A percentile compares a stretch with the other conserved stretches of the same genome.
Conservation (phyloP, 257 asterid species). For the Plantago major region DNA sequence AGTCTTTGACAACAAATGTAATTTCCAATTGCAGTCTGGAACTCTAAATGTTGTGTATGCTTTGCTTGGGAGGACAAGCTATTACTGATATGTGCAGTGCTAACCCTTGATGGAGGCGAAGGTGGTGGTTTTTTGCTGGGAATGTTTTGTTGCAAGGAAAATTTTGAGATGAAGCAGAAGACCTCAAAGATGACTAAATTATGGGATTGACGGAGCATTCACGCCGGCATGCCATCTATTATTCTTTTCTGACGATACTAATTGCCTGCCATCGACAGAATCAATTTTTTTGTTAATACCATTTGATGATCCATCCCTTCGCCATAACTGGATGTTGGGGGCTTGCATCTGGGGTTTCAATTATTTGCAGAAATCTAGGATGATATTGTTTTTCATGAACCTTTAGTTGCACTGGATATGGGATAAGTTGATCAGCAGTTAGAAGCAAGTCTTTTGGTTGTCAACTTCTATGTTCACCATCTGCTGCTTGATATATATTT, state of each 20-base stretch:
- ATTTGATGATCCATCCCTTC: constrained; percentile 35
- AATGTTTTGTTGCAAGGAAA: neutral
- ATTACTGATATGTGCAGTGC: constrained; percentile 7
- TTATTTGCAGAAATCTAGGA: constrained; percentile 53
- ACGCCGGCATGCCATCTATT: neutral
- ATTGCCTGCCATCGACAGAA: constrained; percentile 11
- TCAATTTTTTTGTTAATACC: constrained; percentile 25
- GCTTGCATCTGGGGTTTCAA: constrained; percentile 42
- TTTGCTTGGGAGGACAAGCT: neutral
- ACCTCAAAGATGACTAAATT: constrained; percentile 13
- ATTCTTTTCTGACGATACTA: constrained; percentile 13
- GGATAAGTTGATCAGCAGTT: neutral
- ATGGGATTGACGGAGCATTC: constrained; percentile 6
- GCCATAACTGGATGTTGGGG: constrained; percentile 30
- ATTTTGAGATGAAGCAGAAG: neutral
- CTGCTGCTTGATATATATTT: no score
- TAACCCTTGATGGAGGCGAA: constrained; percentile 2
- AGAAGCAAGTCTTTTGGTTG: neutral
- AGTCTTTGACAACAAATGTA: constrained; percentile 7
- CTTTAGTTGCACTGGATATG: neutral
- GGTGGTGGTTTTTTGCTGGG: constrained; percentile 18
- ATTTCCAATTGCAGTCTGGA: constrained; percentile 11
- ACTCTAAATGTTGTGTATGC: constrained; percentile 5
- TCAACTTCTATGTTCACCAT: neutral
- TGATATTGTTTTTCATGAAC: constrained; percentile 17